Percentiles rank a stretch among this genome's conserved stretches.
phyloP scores from a whole-genome alignment of 2,329 filamentous ascomycete genomes.

The Fusarium domesticum region DNA sequence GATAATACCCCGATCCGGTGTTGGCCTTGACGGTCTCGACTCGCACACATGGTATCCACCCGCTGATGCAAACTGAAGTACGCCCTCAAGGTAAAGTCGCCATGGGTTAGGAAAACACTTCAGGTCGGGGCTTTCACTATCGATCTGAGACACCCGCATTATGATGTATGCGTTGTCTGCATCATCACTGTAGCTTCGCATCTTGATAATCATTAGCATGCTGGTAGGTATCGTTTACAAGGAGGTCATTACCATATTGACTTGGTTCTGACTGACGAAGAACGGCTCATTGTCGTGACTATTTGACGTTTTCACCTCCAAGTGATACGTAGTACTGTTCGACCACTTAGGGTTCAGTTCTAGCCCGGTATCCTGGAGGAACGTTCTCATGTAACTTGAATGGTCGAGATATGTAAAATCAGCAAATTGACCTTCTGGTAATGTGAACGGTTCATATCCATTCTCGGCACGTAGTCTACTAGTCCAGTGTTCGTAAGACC shows the following conservation, averaged over 20 bases:
- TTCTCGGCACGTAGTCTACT: constrained; percentile 7
- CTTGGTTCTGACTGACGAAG: constrained; percentile 7
- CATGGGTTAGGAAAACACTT: constrained; percentile 7
- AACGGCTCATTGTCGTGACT: constrained; percentile 1
- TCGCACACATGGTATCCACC: constrained; percentile 5
- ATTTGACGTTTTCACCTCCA: constrained; percentile 8
- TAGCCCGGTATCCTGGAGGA: not conserved
- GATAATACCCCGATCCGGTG: too few relatives aligned
- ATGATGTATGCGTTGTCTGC: constrained; percentile 6
- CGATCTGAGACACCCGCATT: constrained; percentile 6
- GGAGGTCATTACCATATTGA: constrained; percentile 3
- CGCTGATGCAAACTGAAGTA: constrained; percentile 1
- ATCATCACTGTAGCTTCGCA: constrained; percentile 5
- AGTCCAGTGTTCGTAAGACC: constrained; percentile 9
- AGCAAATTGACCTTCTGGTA: constrained; percentile 1
- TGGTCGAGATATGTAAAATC: constrained; percentile 10
- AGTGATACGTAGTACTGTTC: constrained; percentile 5
- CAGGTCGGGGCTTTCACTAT: constrained; percentile 2
- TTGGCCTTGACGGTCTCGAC: not conserved
- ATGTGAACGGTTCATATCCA: constrained; percentile 2
- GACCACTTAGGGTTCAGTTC: constrained; percentile 1
- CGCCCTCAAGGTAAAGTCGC: constrained; percentile 1
- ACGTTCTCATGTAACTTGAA: constrained; percentile 3
- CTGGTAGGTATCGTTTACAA: not conserved
- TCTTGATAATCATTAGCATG: constrained; percentile 1